These are phyloP conservation scores for Pythium guiyangense DNA, from an alignment of 352 stramenopile genomes.

Conservation along the genomic window DNA sequence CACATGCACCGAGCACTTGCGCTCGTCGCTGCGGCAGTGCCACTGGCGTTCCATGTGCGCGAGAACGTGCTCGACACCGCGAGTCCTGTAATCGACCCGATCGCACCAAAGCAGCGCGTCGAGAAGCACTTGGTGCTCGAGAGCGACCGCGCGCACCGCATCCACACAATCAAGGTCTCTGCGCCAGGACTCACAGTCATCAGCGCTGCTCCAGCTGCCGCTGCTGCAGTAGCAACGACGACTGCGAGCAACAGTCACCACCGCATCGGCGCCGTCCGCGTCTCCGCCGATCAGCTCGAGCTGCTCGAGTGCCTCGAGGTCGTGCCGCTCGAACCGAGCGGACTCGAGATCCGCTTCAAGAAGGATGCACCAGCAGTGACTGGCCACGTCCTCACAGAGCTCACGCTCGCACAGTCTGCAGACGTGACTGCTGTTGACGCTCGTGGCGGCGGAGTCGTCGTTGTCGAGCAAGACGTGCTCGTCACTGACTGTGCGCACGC, in stretches of 20 bases:
- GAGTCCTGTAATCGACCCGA: constrained; percentile 1
- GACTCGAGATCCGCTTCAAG: constrained; percentile 13
- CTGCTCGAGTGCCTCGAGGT: constrained; percentile 12
- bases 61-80: neutral
- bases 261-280: constrained; percentile 4
- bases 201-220: constrained; percentile 1
- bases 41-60: constrained; percentile 5
- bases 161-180: constrained; percentile 6
- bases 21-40: neutral
- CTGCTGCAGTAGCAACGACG: no score
- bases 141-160: neutral
- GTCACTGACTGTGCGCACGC: constrained; percentile 3
- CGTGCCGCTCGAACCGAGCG: constrained; percentile 3
- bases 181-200: constrained; percentile 9
- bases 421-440: constrained; percentile 1
- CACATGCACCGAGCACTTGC: neutral
- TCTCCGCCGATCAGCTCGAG: constrained; percentile 2
- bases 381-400: constrained; percentile 10
- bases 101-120: constrained; percentile 5
- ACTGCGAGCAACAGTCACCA: neutral
- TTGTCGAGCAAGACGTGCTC: constrained; percentile 11
- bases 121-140: constrained; percentile 9
- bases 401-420: neutral
- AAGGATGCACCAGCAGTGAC: neutral
- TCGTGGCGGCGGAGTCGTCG: constrained; percentile 4